A percentile compares a stretch with the other conserved stretches of the same genome.
phyloP scores from a whole-genome alignment of 1,284 basidiomycete genomes.

The Puccinia horiana region DNA sequence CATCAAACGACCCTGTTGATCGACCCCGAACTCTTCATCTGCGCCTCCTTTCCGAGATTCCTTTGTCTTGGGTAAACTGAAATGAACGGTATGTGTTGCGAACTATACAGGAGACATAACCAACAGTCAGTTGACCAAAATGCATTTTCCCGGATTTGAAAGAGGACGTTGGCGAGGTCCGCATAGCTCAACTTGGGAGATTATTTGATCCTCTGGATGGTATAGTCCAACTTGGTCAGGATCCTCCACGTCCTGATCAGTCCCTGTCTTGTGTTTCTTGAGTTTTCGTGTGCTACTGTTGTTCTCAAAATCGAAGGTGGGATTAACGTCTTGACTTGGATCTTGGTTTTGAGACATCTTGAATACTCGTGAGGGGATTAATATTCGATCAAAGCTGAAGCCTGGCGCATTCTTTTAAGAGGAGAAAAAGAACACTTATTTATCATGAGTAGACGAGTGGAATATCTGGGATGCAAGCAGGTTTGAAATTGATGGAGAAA shows the following conservation, averaged over 20 bases:
- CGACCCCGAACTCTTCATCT: conserved; percentile 32
- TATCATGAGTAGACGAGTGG: neutral
- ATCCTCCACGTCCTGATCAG: neutral
- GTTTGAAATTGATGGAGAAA: neutral
- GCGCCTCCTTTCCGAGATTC: neutral
- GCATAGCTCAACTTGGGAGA: conserved; percentile 49
- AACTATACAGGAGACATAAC: conserved; percentile 9
- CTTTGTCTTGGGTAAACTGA: conserved; percentile 23
- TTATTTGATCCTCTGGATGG: conserved; percentile 48
- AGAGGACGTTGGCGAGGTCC: too few species aligned
- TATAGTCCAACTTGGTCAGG: conserved; percentile 28
- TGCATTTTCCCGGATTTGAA: neutral
- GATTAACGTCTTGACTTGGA: conserved; percentile 27
- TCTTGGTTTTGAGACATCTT: neutral
- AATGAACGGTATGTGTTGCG: conserved; percentile 48
- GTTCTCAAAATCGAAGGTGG: neutral
- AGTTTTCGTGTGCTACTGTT: neutral
- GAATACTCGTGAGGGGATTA: conserved; percentile 44
- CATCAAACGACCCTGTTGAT: conserved; percentile 46
- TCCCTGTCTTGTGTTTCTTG: conserved; percentile 30
- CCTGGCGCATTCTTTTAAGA: conserved; percentile 44
- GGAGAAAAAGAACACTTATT: neutral
- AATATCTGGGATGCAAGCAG: neutral
- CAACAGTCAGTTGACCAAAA: neutral
- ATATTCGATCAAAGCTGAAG: conserved; percentile 25